Percentiles rank a stretch among this genome's conserved stretches.
Conservation (phyloP, 345 rosid species). For the Syzygium jambos region DNA sequence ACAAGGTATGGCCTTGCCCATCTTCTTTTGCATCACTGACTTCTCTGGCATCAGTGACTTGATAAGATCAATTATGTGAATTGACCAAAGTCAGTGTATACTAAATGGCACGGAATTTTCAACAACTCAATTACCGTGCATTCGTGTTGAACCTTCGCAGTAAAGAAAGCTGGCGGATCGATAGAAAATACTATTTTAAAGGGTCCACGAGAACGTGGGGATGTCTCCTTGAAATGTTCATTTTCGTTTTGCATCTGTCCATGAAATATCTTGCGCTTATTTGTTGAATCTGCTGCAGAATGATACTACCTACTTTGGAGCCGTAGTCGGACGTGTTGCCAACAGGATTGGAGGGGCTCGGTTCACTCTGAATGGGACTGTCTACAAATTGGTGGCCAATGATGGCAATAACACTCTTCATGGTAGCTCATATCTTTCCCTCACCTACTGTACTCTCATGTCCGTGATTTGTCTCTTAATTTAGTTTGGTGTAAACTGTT, state of each 20-base stretch:
- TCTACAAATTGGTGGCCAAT: constrained; percentile 44
- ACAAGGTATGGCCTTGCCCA: constrained; percentile 25
- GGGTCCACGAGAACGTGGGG: background rate
- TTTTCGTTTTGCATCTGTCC: background rate
- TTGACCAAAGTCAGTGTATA: background rate
- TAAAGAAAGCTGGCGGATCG: background rate
- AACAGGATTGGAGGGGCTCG: constrained; percentile 65
- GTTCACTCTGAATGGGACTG: constrained; percentile 49
- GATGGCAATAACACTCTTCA: constrained; percentile 75
- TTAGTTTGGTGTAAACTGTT: background rate
- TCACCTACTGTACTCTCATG: background rate
- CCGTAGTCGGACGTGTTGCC: constrained; percentile 78
- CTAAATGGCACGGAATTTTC: background rate
- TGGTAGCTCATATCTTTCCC: constrained; percentile 24
- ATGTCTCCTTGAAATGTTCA: background rate
- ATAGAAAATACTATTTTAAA: background rate
- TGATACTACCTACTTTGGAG: constrained; percentile 70
- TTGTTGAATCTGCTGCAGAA: constrained; percentile 24
- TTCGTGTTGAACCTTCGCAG: background rate
- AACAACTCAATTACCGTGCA: background rate
- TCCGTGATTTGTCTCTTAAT: background rate
- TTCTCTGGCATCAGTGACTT: background rate
- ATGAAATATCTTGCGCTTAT: background rate
- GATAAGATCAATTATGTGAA: background rate
- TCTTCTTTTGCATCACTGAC: background rate